These are phyloP conservation scores for Trichoderma lentiforme DNA, from an alignment of 2,329 filamentous ascomycete species.

Conservation along the genomic window DNA sequence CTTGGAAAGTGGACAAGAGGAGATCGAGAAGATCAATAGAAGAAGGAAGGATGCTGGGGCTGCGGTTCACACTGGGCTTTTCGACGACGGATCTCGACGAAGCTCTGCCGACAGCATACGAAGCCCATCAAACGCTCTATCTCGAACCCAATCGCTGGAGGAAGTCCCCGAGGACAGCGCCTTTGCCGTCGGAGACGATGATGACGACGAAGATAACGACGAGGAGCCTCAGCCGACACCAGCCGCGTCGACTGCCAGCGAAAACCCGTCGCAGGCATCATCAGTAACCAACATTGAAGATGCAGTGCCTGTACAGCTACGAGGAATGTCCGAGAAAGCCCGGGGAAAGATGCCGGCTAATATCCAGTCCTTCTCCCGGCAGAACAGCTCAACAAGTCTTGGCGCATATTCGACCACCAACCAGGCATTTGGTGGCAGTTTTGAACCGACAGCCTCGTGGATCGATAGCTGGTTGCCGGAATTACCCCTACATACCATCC, in stretches of 20 bases:
- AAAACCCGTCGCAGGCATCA: slow-evolving; percentile 61
- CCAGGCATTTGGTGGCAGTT: slow-evolving; percentile 55
- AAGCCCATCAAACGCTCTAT: slow-evolving; percentile 48
- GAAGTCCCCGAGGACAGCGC: slow-evolving; percentile 61
- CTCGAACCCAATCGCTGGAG: slow-evolving; percentile 29
- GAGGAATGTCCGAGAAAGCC: slow-evolving; percentile 96
- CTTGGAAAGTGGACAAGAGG: slow-evolving; percentile 84
- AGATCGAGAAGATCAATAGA: slow-evolving; percentile 77
- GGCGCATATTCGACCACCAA: slow-evolving; percentile 60
- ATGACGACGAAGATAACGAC: slow-evolving; percentile 61
- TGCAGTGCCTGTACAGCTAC: slow-evolving; percentile 74
- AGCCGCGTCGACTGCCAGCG: slow-evolving; percentile 61
- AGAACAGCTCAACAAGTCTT: slow-evolving; percentile 84
- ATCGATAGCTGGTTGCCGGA: slow-evolving; percentile 93
- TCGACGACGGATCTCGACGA: slow-evolving; percentile 49
- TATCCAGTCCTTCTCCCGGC: slow-evolving; percentile 76
- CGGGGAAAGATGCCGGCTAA: slow-evolving; percentile 92
- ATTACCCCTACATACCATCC: slow-evolving; percentile 79
- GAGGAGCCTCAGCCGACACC: slow-evolving; percentile 57
- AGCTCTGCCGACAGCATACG: slow-evolving; percentile 66
- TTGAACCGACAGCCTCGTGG: slow-evolving; percentile 79
- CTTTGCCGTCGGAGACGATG: slow-evolving; percentile 88
- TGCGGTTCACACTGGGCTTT: slow-evolving; percentile 46
- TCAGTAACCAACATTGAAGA: slow-evolving; percentile 70
- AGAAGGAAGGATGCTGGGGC: slow-evolving; percentile 61